These are phyloP conservation scores for Eucalyptus sideroxylon DNA, from an alignment of 345 rosid species.

Conservation along the genomic window DNA sequence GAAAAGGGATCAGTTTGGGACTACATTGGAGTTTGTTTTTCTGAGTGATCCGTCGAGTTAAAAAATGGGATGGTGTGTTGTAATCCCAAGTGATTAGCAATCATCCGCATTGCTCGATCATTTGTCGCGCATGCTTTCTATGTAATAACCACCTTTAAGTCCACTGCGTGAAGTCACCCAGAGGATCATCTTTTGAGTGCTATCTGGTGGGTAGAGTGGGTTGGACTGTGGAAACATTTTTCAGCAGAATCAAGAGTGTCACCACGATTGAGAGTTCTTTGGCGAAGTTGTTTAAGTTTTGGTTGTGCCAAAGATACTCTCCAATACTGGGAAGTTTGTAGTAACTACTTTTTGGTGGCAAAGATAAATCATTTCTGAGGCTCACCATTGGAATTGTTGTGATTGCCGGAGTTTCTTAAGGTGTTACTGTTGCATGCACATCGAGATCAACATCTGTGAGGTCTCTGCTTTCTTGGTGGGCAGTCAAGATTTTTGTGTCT, in stretches of 20 bases:
- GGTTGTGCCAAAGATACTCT: neutral
- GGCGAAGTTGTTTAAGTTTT: neutral
- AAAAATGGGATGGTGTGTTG: neutral
- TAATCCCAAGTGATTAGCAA: neutral
- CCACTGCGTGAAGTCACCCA: neutral
- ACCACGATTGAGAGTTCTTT: neutral
- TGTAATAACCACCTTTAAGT: neutral
- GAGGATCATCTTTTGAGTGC: neutral
- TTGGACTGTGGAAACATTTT: neutral
- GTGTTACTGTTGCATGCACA: neutral
- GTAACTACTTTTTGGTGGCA: neutral
- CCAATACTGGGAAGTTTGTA: neutral
- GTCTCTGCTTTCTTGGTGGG: neutral
- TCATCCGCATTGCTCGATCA: neutral
- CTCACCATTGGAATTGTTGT: neutral
- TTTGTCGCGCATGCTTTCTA: neutral
- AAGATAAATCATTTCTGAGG: neutral
- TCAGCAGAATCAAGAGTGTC: neutral
- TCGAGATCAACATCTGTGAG: neutral
- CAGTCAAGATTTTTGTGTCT: neutral
- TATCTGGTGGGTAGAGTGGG: neutral
- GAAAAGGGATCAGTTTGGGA: neutral
- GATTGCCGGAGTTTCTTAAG: neutral
- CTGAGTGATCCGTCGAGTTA: neutral
- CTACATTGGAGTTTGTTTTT: neutral